A percentile compares a stretch with the other conserved stretches of the same genome.
Evolutionary conservation across 306 rosid genomes (phyloP).

Genomic region (Rosa persica): DNA sequence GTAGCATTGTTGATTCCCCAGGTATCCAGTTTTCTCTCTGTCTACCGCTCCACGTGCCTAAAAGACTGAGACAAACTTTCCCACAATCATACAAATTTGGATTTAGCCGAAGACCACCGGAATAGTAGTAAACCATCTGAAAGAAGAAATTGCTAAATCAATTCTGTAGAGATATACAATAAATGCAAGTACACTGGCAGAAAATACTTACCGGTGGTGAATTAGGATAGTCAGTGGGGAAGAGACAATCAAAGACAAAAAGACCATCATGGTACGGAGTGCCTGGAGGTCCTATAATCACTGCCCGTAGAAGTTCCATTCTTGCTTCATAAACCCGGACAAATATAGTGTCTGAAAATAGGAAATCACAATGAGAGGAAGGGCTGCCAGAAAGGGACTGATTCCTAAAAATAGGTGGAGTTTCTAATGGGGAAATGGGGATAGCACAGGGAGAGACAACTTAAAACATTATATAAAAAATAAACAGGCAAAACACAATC

Average conservation of each 20-base stretch:
- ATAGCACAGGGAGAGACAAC: slow-evolving; percentile 5
- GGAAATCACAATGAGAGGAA: slow-evolving; percentile 18
- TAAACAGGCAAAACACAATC: not conserved
- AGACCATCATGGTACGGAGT: slow-evolving; percentile 89
- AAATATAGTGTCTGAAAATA: slow-evolving; percentile 60
- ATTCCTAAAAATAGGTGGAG: slow-evolving; percentile 14
- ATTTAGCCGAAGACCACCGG: slow-evolving; percentile 82
- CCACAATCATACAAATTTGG: slow-evolving; percentile 75
- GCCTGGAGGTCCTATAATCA: slow-evolving; percentile 70
- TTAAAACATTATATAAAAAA: not conserved
- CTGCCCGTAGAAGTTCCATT: slow-evolving; percentile 82
- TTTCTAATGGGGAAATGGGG: slow-evolving; percentile 6
- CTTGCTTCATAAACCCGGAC: slow-evolving; percentile 70
- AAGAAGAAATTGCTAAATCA: slow-evolving; percentile 29
- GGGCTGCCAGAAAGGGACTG: not conserved
- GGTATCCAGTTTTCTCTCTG: slow-evolving; percentile 68
- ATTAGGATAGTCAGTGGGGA: slow-evolving; percentile 57
- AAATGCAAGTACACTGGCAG: slow-evolving; percentile 3
- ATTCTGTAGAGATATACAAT: slow-evolving; percentile 14
- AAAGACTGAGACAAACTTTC: slow-evolving; percentile 81
- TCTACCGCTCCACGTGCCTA: slow-evolving; percentile 76
- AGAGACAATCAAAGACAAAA: slow-evolving; percentile 75
- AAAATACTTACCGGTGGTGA: slow-evolving; percentile 67
- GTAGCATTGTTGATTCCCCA: slow-evolving; percentile 76
- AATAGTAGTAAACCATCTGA: slow-evolving; percentile 73